These are phyloP conservation scores for Pleoardoris graminearum DNA, from an alignment of 2,329 filamentous ascomycete species.

Conservation along the genomic window DNA sequence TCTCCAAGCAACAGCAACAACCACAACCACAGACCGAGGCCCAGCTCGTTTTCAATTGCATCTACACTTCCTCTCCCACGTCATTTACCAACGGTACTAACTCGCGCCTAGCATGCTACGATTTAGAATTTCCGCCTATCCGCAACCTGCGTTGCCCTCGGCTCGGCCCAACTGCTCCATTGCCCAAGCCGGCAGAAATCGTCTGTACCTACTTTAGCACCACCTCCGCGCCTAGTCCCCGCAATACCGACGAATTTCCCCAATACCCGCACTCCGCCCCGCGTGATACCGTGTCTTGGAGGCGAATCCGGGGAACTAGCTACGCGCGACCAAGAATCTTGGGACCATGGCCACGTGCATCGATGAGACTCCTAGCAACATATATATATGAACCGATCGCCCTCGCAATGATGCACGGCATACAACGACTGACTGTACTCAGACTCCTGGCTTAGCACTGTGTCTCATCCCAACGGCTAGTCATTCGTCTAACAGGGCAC, in stretches of 20 bases:
- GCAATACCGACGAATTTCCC: slow-evolving; percentile 28
- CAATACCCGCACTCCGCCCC: slow-evolving; percentile 22
- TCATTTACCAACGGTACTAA: background rate
- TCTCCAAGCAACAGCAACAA: background rate
- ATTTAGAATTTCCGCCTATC: slow-evolving; percentile 14
- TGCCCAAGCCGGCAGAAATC: slow-evolving; percentile 23
- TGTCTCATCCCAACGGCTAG: too few species aligned
- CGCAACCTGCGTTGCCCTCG: slow-evolving; percentile 5
- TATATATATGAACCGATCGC: background rate
- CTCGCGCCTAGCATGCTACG: background rate
- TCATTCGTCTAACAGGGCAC: slow-evolving; percentile 14
- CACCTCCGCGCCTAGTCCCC: slow-evolving; percentile 26
- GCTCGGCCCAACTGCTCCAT: slow-evolving; percentile 9
- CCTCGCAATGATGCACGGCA: background rate
- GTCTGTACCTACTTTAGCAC: slow-evolving; percentile 13
- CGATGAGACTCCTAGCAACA: background rate
- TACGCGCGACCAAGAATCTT: background rate
- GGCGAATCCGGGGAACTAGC: slow-evolving; percentile 9
- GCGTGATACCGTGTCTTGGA: background rate
- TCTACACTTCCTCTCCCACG: background rate
- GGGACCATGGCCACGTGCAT: background rate
- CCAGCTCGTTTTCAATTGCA: background rate
- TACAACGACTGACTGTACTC: too few species aligned
- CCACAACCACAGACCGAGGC: background rate
- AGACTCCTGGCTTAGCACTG: too few species aligned